Evolutionary conservation across 139 green algal genomes (phyloP).

Genomic region (Gonium pectorale): DNA sequence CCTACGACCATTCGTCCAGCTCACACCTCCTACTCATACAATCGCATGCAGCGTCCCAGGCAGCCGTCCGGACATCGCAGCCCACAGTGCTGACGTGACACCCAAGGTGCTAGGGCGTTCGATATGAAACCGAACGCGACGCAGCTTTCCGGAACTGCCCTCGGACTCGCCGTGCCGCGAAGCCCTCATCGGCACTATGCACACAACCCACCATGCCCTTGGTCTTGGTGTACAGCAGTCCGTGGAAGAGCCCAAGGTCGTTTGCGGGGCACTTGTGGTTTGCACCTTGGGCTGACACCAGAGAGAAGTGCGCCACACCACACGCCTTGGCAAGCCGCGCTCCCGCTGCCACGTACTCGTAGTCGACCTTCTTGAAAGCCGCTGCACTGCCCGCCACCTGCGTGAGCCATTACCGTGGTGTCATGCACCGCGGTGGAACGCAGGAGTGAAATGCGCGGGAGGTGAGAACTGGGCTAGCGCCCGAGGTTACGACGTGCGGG

Average conservation of each 20-base stretch:
- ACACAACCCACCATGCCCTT: slow-evolving; percentile 52
- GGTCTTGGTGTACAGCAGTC: slow-evolving; percentile 54
- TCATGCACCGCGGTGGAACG: too few relatives aligned
- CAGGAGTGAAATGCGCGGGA: too few relatives aligned
- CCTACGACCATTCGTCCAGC: too few relatives aligned
- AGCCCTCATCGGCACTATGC: too few relatives aligned
- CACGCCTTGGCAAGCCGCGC: slow-evolving; percentile 58
- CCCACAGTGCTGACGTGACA: too few relatives aligned
- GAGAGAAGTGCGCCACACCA: slow-evolving; percentile 18
- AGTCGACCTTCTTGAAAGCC: slow-evolving; percentile 71
- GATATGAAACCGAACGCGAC: not conserved
- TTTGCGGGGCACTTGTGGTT: slow-evolving; percentile 29
- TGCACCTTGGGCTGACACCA: slow-evolving; percentile 39
- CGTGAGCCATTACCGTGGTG: too few relatives aligned
- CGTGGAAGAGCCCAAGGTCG: slow-evolving; percentile 46
- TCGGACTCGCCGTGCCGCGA: not conserved
- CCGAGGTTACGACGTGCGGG: too few relatives aligned
- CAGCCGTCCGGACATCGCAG: too few relatives aligned
- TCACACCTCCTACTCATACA: too few relatives aligned
- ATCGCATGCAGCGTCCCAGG: too few relatives aligned
- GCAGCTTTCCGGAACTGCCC: not conserved
- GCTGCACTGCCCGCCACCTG: slow-evolving; percentile 67
- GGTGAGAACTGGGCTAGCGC: too few relatives aligned
- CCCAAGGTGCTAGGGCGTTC: not conserved
- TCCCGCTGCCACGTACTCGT: slow-evolving; percentile 64